phyloP scores from a whole-genome alignment of 164 flowering plant species.

The Vitis rupestris region DNA sequence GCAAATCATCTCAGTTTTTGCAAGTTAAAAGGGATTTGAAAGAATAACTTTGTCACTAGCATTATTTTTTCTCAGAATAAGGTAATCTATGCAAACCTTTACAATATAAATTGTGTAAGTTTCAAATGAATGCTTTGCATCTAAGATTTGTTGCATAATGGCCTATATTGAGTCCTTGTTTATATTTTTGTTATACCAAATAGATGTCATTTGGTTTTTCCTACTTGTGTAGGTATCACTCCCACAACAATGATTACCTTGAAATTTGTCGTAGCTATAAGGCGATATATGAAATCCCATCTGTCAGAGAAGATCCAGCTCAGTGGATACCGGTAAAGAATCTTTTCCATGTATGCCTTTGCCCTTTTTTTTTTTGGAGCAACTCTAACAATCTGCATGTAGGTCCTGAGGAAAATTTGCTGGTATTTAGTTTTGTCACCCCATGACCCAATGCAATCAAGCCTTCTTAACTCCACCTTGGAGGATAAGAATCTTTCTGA shows the following conservation, averaged over 20 bases:
- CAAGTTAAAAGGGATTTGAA: too few relatives aligned
- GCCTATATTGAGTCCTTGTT: too few relatives aligned
- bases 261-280: conserved; percentile 93
- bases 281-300: conserved; percentile 88
- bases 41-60: too few relatives aligned
- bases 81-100: too few relatives aligned
- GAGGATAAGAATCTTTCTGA: conserved; percentile 95
- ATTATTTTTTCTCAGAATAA: too few relatives aligned
- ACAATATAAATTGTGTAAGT: too few relatives aligned
- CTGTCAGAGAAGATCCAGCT: conserved; percentile 69
- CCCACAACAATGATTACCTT: conserved; percentile 83
- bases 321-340: conserved; percentile 79
- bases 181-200: too few relatives aligned
- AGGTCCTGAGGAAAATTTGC: conserved; percentile 91
- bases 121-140: too few relatives aligned
- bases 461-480: conserved; percentile 84
- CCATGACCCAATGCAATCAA: conserved; percentile 97
- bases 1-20: too few relatives aligned
- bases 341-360: conserved; percentile 1
- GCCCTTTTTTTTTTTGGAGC: neutral
- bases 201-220: neutral
- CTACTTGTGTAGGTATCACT: conserved; percentile 54
- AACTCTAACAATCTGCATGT: conserved; percentile 13
- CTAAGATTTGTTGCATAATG: too few relatives aligned
- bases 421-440: conserved; percentile 88